Evolutionary conservation across 495 filamentous ascomycete genomes (phyloP).

Genomic region (Pyronema omphalodes): DNA sequence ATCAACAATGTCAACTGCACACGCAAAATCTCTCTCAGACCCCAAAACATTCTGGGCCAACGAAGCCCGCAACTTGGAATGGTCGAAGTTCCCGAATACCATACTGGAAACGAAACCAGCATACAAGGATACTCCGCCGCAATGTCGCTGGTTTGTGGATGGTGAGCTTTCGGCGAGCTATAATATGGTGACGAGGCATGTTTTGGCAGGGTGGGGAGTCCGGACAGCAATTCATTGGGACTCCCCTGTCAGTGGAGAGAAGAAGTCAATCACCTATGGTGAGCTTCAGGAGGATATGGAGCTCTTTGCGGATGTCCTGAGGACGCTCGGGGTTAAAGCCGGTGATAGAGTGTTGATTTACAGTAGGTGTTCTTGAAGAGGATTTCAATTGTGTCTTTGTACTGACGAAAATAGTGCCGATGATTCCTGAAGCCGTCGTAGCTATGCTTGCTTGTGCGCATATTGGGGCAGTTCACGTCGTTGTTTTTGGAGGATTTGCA

Average conservation of each 20-base stretch:
- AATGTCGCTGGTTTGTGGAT: slow-evolving; percentile 79
- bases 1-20: slow-evolving; percentile 22
- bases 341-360: slow-evolving; percentile 89
- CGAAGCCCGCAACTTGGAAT: slow-evolving; percentile 56
- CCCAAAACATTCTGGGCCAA: slow-evolving; percentile 61
- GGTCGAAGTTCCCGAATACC: slow-evolving; percentile 34
- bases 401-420: slow-evolving; percentile 48
- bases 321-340: slow-evolving; percentile 64
- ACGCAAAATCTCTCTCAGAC: slow-evolving; percentile 35
- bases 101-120: slow-evolving; percentile 5
- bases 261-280: slow-evolving; percentile 52
- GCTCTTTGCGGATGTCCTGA: slow-evolving; percentile 59
- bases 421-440: slow-evolving; percentile 78
- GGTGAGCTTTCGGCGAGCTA: slow-evolving; percentile 80
- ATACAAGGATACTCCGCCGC: not conserved
- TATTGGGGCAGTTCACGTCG: slow-evolving; percentile 73
- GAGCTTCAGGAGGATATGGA: slow-evolving; percentile 70
- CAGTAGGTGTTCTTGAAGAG: slow-evolving; percentile 36
- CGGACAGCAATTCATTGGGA: slow-evolving; percentile 70
- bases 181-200: slow-evolving; percentile 82
- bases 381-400: not conserved
- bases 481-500: slow-evolving; percentile 87
- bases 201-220: slow-evolving; percentile 52
- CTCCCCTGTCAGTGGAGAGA: slow-evolving; percentile 61
- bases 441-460: slow-evolving; percentile 66